Percentiles rank a stretch among this genome's conserved stretches.
These are phyloP conservation scores for Monosporascus sp. DNA, from an alignment of 2,329 filamentous ascomycete species.

Conservation along the genomic window DNA sequence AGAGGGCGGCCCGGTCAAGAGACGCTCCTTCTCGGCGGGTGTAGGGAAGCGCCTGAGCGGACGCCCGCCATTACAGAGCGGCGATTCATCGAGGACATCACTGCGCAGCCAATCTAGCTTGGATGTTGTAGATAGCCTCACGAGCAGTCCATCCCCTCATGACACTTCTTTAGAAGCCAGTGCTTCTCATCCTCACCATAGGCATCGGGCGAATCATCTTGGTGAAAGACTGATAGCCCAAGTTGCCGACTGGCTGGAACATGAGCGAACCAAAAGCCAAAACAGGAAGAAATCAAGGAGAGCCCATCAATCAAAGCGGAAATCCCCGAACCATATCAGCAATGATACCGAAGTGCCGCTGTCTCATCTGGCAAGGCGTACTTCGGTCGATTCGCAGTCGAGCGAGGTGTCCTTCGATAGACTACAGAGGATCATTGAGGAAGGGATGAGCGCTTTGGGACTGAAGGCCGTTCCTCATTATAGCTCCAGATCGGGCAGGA, in stretches of 20 bases:
- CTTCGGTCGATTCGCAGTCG: conserved; percentile 60
- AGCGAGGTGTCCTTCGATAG: conserved; percentile 71
- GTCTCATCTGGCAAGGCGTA: conserved; percentile 28
- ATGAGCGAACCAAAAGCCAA: conserved; percentile 66
- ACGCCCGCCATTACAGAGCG: conserved; percentile 29
- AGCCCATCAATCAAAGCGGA: conserved; percentile 35
- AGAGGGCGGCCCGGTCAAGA: conserved; percentile 27
- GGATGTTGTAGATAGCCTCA: conserved; percentile 25
- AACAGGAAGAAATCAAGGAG: conserved; percentile 48
- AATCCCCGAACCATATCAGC: conserved; percentile 32
- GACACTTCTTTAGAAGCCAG: conserved; percentile 20
- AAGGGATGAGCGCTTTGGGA: conserved; percentile 53
- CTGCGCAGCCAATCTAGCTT: conserved; percentile 32
- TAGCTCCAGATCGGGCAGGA: conserved; percentile 38
- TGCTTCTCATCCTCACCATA: conserved; percentile 27
- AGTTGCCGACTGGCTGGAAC: conserved; percentile 77
- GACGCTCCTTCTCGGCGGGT: conserved; percentile 39
- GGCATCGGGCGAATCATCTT: conserved; percentile 28
- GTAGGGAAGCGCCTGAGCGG: conserved; percentile 41
- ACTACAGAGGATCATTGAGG: conserved; percentile 73
- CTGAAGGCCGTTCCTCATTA: conserved; percentile 40
- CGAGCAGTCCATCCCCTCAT: conserved; percentile 19
- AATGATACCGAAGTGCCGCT: conserved; percentile 10
- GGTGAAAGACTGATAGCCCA: conserved; percentile 63
- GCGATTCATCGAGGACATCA: conserved; percentile 41